Conservation (phyloP, 495 filamentous ascomycete genomes). For the Podospora comata region DNA sequence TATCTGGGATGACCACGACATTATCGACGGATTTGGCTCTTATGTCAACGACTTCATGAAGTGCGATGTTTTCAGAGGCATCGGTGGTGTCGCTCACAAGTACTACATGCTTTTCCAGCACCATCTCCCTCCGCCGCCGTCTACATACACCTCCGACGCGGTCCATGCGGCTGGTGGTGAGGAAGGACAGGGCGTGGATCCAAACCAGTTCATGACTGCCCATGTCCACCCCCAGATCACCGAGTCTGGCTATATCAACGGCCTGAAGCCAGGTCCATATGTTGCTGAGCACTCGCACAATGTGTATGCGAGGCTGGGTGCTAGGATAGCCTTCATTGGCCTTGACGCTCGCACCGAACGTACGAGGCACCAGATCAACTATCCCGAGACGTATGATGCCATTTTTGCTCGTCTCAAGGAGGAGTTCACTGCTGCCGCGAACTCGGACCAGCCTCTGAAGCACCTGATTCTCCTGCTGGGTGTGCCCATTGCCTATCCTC, state of each 20-base stretch:
- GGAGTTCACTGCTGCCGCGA: slow-evolving; percentile 59
- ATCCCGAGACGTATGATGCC: slow-evolving; percentile 79
- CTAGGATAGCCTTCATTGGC: slow-evolving; percentile 77
- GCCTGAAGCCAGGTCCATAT: slow-evolving; percentile 70
- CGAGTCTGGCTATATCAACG: slow-evolving; percentile 78
- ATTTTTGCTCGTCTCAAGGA: slow-evolving; percentile 67
- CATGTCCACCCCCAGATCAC: slow-evolving; percentile 59
- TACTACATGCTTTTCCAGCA: slow-evolving; percentile 96
- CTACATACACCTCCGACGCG: slow-evolving; percentile 70
- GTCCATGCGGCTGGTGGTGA: slow-evolving; percentile 27
- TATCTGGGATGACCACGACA: slow-evolving; percentile 93
- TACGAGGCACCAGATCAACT: slow-evolving; percentile 88
- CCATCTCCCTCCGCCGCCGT: slow-evolving; percentile 75
- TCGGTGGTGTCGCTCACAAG: slow-evolving; percentile 81
- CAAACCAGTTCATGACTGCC: slow-evolving; percentile 62
- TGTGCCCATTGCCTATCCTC: slow-evolving; percentile 92
- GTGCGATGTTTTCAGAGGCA: slow-evolving; percentile 82
- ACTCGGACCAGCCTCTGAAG: slow-evolving; percentile 56
- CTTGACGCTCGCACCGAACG: slow-evolving; percentile 91
- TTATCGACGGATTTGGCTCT: slow-evolving; percentile 89
- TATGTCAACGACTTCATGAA: slow-evolving; percentile 94
- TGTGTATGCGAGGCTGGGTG: slow-evolving; percentile 81
- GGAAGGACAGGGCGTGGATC: slow-evolving; percentile 54
- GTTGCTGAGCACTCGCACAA: slow-evolving; percentile 76
- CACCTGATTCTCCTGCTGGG: slow-evolving; percentile 85